A percentile compares a stretch with the other conserved stretches of the same genome.
These are phyloP conservation scores for Trichoderma koningiopsis DNA, from an alignment of 2,329 filamentous ascomycete genomes.

Conservation along the genomic window DNA sequence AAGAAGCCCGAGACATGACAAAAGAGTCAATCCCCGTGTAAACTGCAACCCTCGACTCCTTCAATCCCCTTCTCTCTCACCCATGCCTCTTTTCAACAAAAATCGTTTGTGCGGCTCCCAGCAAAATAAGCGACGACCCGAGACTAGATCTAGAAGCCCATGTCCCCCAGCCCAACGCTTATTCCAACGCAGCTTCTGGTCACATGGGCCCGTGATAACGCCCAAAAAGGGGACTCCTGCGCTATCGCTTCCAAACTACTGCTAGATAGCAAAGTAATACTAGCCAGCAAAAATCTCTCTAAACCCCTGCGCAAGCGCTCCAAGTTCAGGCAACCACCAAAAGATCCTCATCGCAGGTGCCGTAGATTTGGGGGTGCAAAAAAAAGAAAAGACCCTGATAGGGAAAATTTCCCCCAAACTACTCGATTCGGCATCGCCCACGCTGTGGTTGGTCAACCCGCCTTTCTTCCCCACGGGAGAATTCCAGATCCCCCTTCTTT, in stretches of 20 bases:
- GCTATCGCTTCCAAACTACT: neutral
- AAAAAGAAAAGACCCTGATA: neutral
- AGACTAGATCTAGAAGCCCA: neutral
- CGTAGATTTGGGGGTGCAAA: too few species aligned
- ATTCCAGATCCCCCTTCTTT: neutral
- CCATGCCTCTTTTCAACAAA: neutral
- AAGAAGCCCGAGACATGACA: neutral
- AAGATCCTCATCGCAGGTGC: too few species aligned
- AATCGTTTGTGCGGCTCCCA: neutral
- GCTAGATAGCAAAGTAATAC: neutral
- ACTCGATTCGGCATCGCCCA: slow-evolving; percentile 20
- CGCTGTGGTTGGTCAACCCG: slow-evolving; percentile 11
- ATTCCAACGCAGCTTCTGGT: neutral
- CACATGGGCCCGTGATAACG: slow-evolving; percentile 1
- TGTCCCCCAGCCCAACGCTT: neutral
- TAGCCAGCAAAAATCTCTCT: neutral
- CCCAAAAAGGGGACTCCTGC: neutral
- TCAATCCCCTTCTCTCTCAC: neutral
- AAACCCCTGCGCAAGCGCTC: slow-evolving; percentile 11
- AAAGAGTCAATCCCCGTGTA: neutral
- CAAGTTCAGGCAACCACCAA: neutral
- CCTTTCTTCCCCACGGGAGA: neutral
- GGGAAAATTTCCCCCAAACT: neutral
- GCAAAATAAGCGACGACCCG: slow-evolving; percentile 20
- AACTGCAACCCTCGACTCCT: neutral